These are phyloP conservation scores for Coniochaeta hoffmannii DNA, from an alignment of 2,329 filamentous ascomycete species.

Conservation along the genomic window DNA sequence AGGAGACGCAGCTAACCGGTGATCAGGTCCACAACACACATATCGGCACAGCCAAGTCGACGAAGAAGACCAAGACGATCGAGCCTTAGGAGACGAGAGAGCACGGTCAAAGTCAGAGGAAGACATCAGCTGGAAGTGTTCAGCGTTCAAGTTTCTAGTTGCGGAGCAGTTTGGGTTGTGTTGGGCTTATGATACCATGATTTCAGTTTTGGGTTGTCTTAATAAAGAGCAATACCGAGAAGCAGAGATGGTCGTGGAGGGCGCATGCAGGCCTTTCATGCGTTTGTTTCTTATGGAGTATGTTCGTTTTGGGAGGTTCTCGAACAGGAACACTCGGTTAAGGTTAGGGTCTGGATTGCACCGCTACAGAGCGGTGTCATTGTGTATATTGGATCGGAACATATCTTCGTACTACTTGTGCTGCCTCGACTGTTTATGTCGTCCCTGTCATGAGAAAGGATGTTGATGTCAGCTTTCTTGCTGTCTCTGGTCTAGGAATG, in stretches of 20 bases:
- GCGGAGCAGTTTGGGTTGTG: neutral
- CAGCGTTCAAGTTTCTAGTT: neutral
- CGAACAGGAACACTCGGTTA: neutral
- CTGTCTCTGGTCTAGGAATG: too few relatives aligned
- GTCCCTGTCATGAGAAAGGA: too few relatives aligned
- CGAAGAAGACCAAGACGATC: conserved; percentile 46
- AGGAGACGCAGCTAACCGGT: conserved; percentile 11
- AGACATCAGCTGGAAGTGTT: too few relatives aligned
- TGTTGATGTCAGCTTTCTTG: too few relatives aligned
- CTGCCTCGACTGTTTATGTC: neutral
- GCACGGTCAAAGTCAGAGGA: conserved; percentile 1
- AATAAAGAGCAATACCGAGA: neutral
- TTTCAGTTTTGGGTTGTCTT: neutral
- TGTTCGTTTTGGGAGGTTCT: neutral
- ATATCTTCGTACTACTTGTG: neutral
- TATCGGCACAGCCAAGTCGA: conserved; percentile 79
- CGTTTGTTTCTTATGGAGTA: neutral
- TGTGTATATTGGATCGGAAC: neutral
- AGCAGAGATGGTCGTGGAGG: neutral
- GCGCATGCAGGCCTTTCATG: neutral
- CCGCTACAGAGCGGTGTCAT: neutral
- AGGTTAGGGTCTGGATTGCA: neutral
- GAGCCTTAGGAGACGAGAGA: neutral
- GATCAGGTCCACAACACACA: conserved; percentile 75
- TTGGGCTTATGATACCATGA: conserved; percentile 2